A percentile compares a stretch with the other conserved stretches of the same genome.
These are phyloP conservation scores for Tuber microsphaerosporum DNA, from an alignment of 495 filamentous ascomycete species.

Conservation along the genomic window DNA sequence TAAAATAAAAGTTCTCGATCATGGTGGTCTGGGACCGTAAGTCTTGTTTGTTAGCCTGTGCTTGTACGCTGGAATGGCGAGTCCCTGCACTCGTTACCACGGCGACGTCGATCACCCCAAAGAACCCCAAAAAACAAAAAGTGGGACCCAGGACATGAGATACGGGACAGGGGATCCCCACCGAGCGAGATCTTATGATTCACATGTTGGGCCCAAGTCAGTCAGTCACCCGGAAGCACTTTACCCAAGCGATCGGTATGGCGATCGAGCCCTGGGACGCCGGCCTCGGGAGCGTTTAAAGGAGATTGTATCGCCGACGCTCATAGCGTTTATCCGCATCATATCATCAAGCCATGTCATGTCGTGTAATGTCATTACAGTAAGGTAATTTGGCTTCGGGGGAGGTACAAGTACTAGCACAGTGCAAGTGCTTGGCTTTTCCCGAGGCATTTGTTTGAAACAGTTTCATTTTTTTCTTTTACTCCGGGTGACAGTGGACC, in stretches of 20 bases:
- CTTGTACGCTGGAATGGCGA: not conserved
- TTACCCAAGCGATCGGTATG: not conserved
- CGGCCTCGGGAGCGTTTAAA: not conserved
- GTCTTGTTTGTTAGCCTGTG: not conserved
- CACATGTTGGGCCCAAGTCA: not conserved
- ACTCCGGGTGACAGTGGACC: not conserved
- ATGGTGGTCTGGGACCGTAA: not conserved
- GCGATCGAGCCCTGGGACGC: not conserved
- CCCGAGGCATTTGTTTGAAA: constrained; percentile 4
- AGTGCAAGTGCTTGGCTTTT: not conserved
- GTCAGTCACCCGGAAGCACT: not conserved
- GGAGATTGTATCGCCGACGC: not conserved
- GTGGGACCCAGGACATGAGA: not conserved
- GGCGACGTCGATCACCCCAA: not conserved
- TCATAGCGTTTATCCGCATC: not conserved
- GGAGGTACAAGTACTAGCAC: not conserved
- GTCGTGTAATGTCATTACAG: not conserved
- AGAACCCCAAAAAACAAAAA: not conserved
- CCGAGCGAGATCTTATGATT: constrained; percentile 6
- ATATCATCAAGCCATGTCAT: not conserved
- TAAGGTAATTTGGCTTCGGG: not conserved
- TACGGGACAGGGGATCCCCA: not conserved
- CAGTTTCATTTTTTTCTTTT: not conserved
- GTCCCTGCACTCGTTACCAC: not conserved
- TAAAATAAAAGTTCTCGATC: not conserved